phyloP scores from a whole-genome alignment of 73 alveolate genomes.

The Paramecium sonneborni region DNA sequence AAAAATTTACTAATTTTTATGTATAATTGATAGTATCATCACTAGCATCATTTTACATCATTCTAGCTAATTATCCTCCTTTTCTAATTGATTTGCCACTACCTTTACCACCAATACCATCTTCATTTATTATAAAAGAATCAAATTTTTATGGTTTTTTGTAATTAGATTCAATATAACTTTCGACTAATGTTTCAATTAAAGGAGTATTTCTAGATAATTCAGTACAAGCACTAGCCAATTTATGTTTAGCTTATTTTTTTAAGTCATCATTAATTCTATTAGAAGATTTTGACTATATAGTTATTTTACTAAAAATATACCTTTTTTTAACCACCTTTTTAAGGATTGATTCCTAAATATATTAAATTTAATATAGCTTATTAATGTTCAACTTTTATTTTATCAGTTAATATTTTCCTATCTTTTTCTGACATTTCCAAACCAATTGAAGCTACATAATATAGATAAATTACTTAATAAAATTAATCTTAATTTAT shows the following conservation, averaged over 20 bases:
- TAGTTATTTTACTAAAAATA: neutral
- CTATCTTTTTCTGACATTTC: slow-evolving; percentile 64
- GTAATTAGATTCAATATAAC: slow-evolving; percentile 50
- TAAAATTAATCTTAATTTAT: slow-evolving; percentile 57
- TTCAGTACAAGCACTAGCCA: slow-evolving; percentile 36
- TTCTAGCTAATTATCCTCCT: slow-evolving; percentile 56
- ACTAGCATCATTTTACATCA: slow-evolving; percentile 36
- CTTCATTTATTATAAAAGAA: slow-evolving; percentile 41
- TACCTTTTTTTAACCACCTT: slow-evolving; percentile 51
- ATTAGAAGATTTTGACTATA: slow-evolving; percentile 28
- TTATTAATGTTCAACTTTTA: slow-evolving; percentile 10
- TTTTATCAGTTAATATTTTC: slow-evolving; percentile 40
- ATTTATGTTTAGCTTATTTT: slow-evolving; percentile 60
- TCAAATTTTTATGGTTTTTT: slow-evolving; percentile 57
- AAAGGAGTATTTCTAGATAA: slow-evolving; percentile 64
- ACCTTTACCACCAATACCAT: slow-evolving; percentile 48
- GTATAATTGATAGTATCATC: neutral
- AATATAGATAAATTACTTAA: neutral
- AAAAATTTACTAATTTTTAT: neutral
- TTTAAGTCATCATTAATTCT: slow-evolving; percentile 28
- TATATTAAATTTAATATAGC: slow-evolving; percentile 44
- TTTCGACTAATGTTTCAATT: slow-evolving; percentile 54
- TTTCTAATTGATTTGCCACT: slow-evolving; percentile 30
- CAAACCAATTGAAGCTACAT: slow-evolving; percentile 28
- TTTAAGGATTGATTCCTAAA: slow-evolving; percentile 59